A percentile compares a stretch with the other conserved stretches of the same genome.
phyloP scores from a whole-genome alignment of 495 filamentous ascomycete species.

The Elaphomyces granulatus region DNA sequence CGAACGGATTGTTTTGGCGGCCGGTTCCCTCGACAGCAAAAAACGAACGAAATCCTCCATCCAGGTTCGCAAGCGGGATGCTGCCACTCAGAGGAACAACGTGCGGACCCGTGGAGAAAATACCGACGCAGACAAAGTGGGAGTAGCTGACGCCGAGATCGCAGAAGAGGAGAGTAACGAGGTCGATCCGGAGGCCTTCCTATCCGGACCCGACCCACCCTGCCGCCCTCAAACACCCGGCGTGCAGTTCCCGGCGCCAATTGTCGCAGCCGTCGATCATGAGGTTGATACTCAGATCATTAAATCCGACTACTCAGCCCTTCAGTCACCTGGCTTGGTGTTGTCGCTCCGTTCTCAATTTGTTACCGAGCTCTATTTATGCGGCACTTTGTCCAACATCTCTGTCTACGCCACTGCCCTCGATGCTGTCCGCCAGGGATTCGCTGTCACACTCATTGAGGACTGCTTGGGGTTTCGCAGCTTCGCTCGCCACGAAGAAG shows the following conservation, averaged over 20 bases:
- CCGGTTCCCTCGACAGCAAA: conserved; percentile 10
- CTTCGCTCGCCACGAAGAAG: conserved; percentile 55
- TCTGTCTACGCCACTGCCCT: conserved; percentile 86
- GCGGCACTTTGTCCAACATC: conserved; percentile 76
- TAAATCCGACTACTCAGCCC: conserved; percentile 82
- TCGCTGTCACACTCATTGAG: conserved; percentile 69
- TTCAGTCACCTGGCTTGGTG: conserved; percentile 58
- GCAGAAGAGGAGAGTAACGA: conserved; percentile 12
- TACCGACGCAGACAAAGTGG: conserved; percentile 6
- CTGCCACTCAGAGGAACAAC: neutral
- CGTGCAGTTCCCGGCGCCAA: conserved; percentile 47
- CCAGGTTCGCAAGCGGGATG: no score
- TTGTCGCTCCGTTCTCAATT: conserved; percentile 57
- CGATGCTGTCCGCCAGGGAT: conserved; percentile 77
- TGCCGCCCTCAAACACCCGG: conserved; percentile 49
- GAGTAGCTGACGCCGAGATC: neutral
- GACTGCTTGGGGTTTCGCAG: conserved; percentile 82
- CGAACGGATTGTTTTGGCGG: conserved; percentile 21
- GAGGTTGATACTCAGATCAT: conserved; percentile 52
- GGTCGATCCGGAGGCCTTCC: conserved; percentile 48
- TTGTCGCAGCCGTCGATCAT: conserved; percentile 40
- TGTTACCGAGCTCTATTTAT: conserved; percentile 84
- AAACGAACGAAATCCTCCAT: no score
- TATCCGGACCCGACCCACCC: conserved; percentile 34
- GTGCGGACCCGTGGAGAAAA: conserved; percentile 9